These are phyloP conservation scores for Nymphaea colorata DNA, from an alignment of 164 flowering plant genomes.

Conservation along the genomic window DNA sequence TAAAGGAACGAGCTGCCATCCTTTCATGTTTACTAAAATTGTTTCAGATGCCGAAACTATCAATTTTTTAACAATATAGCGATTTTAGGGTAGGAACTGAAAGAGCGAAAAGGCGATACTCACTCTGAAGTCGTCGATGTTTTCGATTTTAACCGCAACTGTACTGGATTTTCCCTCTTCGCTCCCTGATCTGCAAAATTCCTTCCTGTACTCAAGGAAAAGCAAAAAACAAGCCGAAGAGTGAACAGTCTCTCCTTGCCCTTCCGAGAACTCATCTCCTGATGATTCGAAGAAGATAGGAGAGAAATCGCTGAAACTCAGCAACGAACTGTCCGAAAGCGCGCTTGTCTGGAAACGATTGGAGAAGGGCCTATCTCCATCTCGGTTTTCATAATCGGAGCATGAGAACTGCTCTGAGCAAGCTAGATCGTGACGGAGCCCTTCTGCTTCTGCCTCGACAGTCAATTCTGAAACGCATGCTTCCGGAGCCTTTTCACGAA, in stretches of 20 bases:
- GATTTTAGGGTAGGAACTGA: too few species aligned
- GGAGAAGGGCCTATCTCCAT: constrained; percentile 21
- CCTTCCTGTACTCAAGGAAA: constrained; percentile 35
- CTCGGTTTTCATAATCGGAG: constrained; percentile 24
- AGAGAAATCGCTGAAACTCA: constrained; percentile 37
- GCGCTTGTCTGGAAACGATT: constrained; percentile 17
- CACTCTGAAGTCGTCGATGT: constrained; percentile 24
- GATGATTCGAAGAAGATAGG: constrained; percentile 55
- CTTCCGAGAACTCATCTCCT: constrained; percentile 23
- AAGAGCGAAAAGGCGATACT: not conserved
- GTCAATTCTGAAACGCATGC: constrained; percentile 12
- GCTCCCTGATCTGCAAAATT: constrained; percentile 29
- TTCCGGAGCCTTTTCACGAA: constrained; percentile 10
- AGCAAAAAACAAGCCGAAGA: constrained; percentile 40
- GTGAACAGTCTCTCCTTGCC: not conserved
- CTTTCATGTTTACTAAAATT: too few species aligned
- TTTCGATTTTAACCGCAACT: constrained; percentile 12
- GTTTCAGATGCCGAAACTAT: too few species aligned
- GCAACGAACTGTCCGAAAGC: constrained; percentile 35
- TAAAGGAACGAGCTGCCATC: too few species aligned
- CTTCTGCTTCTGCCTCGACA: constrained; percentile 10
- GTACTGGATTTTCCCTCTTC: constrained; percentile 4
- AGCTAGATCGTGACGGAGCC: constrained; percentile 21
- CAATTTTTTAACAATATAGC: too few species aligned
- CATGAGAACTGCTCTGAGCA: constrained; percentile 37